phyloP scores from a whole-genome alignment of 2,329 filamentous ascomycete species.

The Colletotrichum sp. region DNA sequence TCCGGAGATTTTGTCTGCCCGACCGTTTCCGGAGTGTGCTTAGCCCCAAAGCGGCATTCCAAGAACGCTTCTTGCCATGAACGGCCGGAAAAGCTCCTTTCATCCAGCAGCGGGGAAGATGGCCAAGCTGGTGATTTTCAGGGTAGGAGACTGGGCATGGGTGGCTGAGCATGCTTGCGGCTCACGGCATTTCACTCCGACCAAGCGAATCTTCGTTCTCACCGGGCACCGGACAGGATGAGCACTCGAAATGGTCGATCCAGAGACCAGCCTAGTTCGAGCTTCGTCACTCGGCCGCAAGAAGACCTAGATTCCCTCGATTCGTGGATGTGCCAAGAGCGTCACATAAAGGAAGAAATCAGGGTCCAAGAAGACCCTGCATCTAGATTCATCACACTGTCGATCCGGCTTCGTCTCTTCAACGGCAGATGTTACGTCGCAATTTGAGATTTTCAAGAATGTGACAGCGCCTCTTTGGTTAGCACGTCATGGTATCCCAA shows the following conservation, averaged over 20 bases:
- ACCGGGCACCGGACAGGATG: background rate
- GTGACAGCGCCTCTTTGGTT: background rate
- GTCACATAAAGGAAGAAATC: background rate
- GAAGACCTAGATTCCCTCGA: background rate
- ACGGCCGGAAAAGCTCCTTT: background rate
- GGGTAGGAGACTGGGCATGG: background rate
- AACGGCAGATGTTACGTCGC: background rate
- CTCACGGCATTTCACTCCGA: background rate
- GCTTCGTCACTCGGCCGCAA: background rate
- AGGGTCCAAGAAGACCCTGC: background rate
- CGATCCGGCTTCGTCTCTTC: background rate
- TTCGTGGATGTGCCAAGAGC: background rate
- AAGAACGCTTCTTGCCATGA: background rate
- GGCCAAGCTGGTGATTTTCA: background rate
- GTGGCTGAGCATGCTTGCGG: background rate
- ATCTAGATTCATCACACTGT: background rate
- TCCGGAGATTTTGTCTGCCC: background rate
- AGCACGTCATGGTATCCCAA: background rate
- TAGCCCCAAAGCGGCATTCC: background rate
- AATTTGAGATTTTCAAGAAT: background rate
- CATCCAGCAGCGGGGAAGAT: background rate
- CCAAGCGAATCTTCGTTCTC: background rate
- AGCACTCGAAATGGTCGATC: background rate
- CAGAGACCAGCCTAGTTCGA: background rate
- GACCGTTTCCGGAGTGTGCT: background rate